phyloP scores from a whole-genome alignment of 805 yeast species.

The Kregervanrija pseudodelftensis region DNA sequence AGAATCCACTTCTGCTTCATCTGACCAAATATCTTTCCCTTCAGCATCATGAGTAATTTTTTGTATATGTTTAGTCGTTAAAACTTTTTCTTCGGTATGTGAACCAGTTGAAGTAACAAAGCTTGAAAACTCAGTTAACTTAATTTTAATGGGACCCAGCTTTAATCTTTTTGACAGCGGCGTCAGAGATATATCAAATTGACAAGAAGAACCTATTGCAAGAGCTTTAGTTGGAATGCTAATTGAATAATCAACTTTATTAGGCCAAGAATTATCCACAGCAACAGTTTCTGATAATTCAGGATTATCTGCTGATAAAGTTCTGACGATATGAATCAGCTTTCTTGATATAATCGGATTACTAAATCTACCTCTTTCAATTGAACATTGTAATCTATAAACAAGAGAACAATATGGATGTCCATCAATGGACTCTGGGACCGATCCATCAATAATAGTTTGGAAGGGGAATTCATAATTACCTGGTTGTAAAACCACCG shows the following conservation, averaged over 20 bases:
- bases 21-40: conserved; percentile 35
- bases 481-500: conserved; percentile 54
- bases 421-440: conserved; percentile 87
- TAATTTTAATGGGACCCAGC: conserved; percentile 66
- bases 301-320: conserved; percentile 78
- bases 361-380: conserved; percentile 77
- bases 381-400: conserved; percentile 68
- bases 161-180: conserved; percentile 78
- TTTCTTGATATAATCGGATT: conserved; percentile 58
- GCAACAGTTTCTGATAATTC: conserved; percentile 89
- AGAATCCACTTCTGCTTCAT: conserved; percentile 24
- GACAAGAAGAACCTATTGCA: conserved; percentile 78
- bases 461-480: conserved; percentile 89
- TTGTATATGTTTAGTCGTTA: conserved; percentile 40
- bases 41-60: conserved; percentile 31
- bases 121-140: conserved; percentile 56
- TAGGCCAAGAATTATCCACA: conserved; percentile 93
- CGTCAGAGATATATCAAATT: conserved; percentile 61
- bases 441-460: conserved; percentile 73
- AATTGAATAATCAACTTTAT: conserved; percentile 83
- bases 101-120: conserved; percentile 54
- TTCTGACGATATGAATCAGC: conserved; percentile 75
- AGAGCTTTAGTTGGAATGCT: conserved; percentile 83
- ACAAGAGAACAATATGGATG: conserved; percentile 69
- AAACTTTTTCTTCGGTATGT: conserved; percentile 54